Conservation (phyloP, 257 asterid genomes). For the Solanum corneliomulleri region DNA sequence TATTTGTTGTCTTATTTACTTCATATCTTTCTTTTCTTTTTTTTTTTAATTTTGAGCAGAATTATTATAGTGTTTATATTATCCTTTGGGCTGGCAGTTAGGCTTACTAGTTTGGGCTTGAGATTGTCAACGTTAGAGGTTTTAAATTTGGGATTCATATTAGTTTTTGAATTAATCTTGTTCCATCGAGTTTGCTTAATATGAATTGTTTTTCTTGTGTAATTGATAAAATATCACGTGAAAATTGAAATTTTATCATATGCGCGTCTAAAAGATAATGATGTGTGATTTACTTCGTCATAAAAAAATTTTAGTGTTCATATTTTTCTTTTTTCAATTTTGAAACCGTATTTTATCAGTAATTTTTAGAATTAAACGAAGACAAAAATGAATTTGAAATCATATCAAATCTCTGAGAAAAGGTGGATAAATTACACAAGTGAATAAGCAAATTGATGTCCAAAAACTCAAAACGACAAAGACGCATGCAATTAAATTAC, state of each 20-base stretch:
- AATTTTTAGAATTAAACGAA: neutral
- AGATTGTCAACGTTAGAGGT: no score
- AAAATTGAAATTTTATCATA: fast-evolving
- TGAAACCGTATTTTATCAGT: neutral
- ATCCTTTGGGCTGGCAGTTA: no score
- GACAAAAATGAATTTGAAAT: neutral
- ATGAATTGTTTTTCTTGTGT: no score
- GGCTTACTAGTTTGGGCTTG: no score
- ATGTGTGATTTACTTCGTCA: fast-evolving
- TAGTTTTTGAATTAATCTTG: fast-evolving
- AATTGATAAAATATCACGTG: fast-evolving
- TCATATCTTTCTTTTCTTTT: no score
- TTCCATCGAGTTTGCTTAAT: fast-evolving
- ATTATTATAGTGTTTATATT: no score
- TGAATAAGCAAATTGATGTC: neutral
- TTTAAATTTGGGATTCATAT: no score
- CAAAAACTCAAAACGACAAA: neutral
- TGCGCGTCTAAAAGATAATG: no score
- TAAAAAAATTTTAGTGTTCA: neutral
- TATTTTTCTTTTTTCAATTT: neutral
- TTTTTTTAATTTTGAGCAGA: neutral
- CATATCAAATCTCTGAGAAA: neutral
- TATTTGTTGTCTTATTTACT: no score
- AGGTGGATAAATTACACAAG: neutral
- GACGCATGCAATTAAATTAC: neutral